Conservation (phyloP, 345 rosid species). For the Lepidium didymum region DNA sequence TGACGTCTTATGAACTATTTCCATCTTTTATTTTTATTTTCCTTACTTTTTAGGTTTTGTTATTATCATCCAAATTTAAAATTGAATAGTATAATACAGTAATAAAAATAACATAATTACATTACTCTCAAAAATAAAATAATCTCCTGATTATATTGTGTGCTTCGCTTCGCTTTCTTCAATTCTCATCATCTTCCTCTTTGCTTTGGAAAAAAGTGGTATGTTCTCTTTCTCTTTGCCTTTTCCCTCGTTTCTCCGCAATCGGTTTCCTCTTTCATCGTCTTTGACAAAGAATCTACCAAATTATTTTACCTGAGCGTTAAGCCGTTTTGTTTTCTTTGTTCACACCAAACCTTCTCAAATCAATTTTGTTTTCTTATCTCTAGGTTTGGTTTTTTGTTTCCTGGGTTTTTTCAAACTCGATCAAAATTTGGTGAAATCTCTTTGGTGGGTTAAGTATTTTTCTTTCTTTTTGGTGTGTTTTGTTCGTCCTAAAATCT, state of each 20-base stretch:
- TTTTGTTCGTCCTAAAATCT: neutral
- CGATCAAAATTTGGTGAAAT: neutral
- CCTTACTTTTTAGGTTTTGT: neutral
- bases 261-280: conserved; percentile 15
- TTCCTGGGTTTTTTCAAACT: neutral
- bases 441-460: conserved; percentile 8
- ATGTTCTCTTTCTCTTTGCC: neutral
- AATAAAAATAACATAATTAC: neutral
- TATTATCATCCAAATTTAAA: neutral
- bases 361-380: conserved; percentile 2
- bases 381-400: neutral
- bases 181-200: conserved; percentile 2
- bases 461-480: neutral
- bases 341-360: conserved; percentile 17
- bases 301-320: neutral
- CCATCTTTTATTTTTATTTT: neutral
- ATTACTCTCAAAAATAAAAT: neutral
- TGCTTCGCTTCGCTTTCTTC: conserved; percentile 24
- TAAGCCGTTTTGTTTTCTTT: neutral
- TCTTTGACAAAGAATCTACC: conserved; percentile 4
- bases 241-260: conserved; percentile 14
- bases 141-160: conserved; percentile 21
- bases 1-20: conserved; percentile 11
- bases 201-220: neutral
- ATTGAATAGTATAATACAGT: neutral